phyloP scores from a whole-genome alignment of 2,329 filamentous ascomycete species.

The Cadophora malorum region DNA sequence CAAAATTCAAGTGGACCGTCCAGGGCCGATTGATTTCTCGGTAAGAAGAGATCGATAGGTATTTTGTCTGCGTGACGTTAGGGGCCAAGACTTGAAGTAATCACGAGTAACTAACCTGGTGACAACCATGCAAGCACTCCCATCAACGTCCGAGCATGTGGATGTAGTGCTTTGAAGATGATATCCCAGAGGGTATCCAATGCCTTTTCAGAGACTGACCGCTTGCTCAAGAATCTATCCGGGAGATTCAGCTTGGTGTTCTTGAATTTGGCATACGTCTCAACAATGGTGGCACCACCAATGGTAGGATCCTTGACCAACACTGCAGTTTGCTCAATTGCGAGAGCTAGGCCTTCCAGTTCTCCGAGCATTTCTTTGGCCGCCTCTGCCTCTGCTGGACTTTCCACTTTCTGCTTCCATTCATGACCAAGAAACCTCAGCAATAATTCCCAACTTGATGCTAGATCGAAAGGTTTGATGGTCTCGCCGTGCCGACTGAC shows the following conservation, averaged over 20 bases:
- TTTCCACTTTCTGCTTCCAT: constrained; percentile 19
- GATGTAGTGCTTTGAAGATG: constrained; percentile 26
- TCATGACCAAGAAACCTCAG: constrained; percentile 31
- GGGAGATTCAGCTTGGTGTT: constrained; percentile 27
- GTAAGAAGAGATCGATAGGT: constrained; percentile 35
- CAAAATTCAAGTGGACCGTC: constrained; percentile 33
- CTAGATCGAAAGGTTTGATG: constrained; percentile 32
- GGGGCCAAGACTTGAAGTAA: too few relatives aligned
- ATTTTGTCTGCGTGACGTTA: constrained; percentile 29
- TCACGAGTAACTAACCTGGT: constrained; percentile 21
- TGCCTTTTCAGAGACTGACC: constrained; percentile 24
- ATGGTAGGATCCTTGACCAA: constrained; percentile 26
- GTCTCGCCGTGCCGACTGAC: constrained; percentile 31
- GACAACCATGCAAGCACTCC: constrained; percentile 33
- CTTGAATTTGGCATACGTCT: constrained; percentile 28
- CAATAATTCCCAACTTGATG: constrained; percentile 34
- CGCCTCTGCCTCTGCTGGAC: constrained; percentile 6
- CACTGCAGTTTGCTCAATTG: constrained; percentile 31
- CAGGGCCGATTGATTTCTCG: constrained; percentile 32
- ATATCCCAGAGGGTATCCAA: constrained; percentile 35
- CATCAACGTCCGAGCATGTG: constrained; percentile 27
- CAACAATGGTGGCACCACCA: constrained; percentile 25
- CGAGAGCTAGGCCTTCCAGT: constrained; percentile 33
- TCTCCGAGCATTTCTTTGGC: constrained; percentile 26
- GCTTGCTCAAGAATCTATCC: constrained; percentile 4